Evolutionary conservation across 306 rosid genomes (phyloP), one percentile per base, ranked within the genome.

Genomic region (Elaeagnus macrophylla): DNA sequence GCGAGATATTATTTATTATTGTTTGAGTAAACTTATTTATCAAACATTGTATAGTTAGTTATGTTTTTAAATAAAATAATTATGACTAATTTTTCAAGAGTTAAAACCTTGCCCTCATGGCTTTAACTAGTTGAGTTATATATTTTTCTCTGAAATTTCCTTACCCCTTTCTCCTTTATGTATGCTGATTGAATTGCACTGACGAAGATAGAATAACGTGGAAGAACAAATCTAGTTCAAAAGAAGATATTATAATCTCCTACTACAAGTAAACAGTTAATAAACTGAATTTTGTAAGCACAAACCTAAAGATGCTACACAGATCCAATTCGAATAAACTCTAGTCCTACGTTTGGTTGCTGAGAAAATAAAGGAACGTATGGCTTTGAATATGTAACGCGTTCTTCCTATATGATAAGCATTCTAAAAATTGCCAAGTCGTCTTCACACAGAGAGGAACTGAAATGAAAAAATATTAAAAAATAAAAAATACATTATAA

Each of bases 291-390:
- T 25, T 38, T 39, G 47, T 39, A 37, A 63, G 16, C 61, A 59
- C 46, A 48, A 42, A 41, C 44, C 48, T 9, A n/a, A 1, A n/a
- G n/a, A 18, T 7, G 19, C 7, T 53, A 14, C 55, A 64, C 32
- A 69, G 76, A 80, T 77, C 80, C 65, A 53, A 12, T 12, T 5
- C 37, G 35, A 38, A 54, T 25, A 38, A 36, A 66, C 71, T 58
- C 49, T 46, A 65, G 50, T 42, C 67, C 53, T 39, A 45, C 46
- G 53, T 16, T 66, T 38, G 46, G 53, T 40, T 18, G 47, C 58
- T 37, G 37, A 32, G 72, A 39, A 56, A 17, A 67, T 9, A 35
- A 6, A 7, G 12, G 15, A 64, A 11, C 51, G n/a, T 35, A 1
- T 1, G 3, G 3, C 4, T 41, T 32, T 42, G n/a, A 48, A 17